Evolutionary conservation across 345 rosid genomes (phyloP), one percentile per base, ranked within the genome.

Genomic region (Melastoma malabathricum): DNA sequence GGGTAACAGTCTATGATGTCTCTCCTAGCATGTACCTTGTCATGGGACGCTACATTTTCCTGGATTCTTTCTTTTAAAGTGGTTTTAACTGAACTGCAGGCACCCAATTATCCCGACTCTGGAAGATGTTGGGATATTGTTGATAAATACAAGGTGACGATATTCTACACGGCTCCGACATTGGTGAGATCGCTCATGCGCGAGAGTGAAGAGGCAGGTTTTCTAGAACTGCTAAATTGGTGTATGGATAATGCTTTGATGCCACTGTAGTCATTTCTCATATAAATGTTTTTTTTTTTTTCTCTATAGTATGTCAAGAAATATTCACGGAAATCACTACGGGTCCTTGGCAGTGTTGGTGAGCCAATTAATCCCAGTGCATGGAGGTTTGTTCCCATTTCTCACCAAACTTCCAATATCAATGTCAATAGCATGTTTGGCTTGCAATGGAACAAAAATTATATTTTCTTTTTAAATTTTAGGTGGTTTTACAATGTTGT

Each of bases 321-420:
- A 54, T 79, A 74, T 68, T 87, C 98, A 47, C 95, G 98, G 59
- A 84, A 84, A 66, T 92, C 98, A 18, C 62, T 92, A 44, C 75
- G 98, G 52, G 82, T 87, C 58, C 89, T 92, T 65, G 98, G 98
- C 69, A 92, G 95, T 66, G 98, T 92, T 18, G 98, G 98, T n/a
- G 96, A 92, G 77, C 98, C 98, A 57, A 92, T 92, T 54, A 92
- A 92, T 75, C 98, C 98, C 44, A 92, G 95, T 59, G 95, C 98
- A 51, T 92, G 98, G 96, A 92, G 98, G 98, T 92, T 53, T 41
- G 46, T 44, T 52, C 13, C 55, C 48, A 27, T 2, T 27, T 3
- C 31, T 27, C 6, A 6, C 31, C 3, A 27, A 27, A 27, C 31
- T 2, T 27, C 31, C 31, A 27, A 27, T 27, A 27, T 27, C 31